Evolutionary conservation across 805 yeast genomes (phyloP).

Genomic region (Suhomyces tanzawaensis): DNA sequence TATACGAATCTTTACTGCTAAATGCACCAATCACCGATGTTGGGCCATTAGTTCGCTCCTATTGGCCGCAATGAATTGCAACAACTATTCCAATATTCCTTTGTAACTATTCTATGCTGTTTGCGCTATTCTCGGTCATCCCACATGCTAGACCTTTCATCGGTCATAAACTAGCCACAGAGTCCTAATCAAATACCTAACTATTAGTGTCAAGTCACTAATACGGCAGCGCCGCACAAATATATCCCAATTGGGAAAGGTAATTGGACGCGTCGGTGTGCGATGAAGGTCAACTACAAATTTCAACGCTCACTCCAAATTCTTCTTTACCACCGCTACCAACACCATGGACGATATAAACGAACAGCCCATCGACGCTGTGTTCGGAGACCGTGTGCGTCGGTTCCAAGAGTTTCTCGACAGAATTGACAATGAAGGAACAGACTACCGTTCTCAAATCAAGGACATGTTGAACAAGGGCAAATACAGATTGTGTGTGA

Average conservation of each 20-base stretch:
- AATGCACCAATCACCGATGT: too few relatives aligned
- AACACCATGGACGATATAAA: conserved; percentile 22
- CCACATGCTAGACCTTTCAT: too few relatives aligned
- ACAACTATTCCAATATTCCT: too few relatives aligned
- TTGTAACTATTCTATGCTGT: too few relatives aligned
- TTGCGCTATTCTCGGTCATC: too few relatives aligned
- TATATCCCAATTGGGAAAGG: conserved; percentile 23
- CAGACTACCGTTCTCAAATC: conserved; percentile 68
- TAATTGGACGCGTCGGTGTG: conserved; percentile 26
- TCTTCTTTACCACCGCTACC: not conserved
- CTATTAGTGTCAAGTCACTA: too few relatives aligned
- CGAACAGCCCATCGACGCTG: conserved; percentile 43
- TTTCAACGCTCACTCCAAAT: not conserved
- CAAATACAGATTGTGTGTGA: conserved; percentile 63
- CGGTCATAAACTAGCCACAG: too few relatives aligned
- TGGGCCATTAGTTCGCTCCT: too few relatives aligned
- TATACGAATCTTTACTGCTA: too few relatives aligned
- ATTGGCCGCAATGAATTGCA: too few relatives aligned
- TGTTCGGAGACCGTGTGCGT: conserved; percentile 79
- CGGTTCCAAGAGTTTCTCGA: conserved; percentile 85
- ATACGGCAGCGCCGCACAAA: not conserved
- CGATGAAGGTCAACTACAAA: not conserved
- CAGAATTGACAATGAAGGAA: conserved; percentile 46
- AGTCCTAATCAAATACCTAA: too few relatives aligned
- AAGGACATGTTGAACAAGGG: conserved; percentile 69